Base-by-base conservation (phyloP, 164 flowering plant species). In the Umbellularia californica region DNA sequence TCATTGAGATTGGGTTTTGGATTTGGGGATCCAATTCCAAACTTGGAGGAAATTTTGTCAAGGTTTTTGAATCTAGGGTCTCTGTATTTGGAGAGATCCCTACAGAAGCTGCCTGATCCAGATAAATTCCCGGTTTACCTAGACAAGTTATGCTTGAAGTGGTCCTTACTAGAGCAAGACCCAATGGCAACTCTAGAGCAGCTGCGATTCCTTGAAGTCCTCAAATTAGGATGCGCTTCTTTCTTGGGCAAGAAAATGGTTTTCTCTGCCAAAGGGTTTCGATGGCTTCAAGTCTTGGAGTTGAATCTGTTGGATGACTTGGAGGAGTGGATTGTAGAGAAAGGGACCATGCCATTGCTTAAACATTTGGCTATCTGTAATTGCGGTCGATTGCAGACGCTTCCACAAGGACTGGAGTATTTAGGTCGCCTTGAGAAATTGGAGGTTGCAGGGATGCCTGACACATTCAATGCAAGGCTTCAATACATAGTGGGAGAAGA, bases 161-260 rank as follows among this genome's bases (percentile, higher is more conserved):
- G 64, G 22, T 27, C 50, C 47, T 35, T 17, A 25, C 7, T 71
- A 19, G 13, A 51, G 3, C 5, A 15, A 12, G 64, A 52, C 47
- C 41, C 2, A 3, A 30, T 71, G 19, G 2, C 62, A 71, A 55
- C 22, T 12, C 51, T 52, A 1, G 41, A 52, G 64, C 4, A 3
- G 35, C 24, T 71, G 50, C 24, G 2, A 0, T 2, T 3, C 15
- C 73, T 71, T 0, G 12, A 2, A 23, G 3, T 24, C 11, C 65
- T 71, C 14, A 15, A 17, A 10, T 25, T 71, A 19, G 0, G 13
- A 22, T 19, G 15, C 3, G 13, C 7, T 20, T 51, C 73, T 24
- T 71, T 77, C 55, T 76, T 79, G 24, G 80, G 69, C 65, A 81
- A 70, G 62, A 30, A 51, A 58, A 52, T 71, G 73, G 22, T 24